These are phyloP conservation scores for Mycena latifolia DNA, from an alignment of 768 basidiomycete genomes.

Conservation along the genomic window DNA sequence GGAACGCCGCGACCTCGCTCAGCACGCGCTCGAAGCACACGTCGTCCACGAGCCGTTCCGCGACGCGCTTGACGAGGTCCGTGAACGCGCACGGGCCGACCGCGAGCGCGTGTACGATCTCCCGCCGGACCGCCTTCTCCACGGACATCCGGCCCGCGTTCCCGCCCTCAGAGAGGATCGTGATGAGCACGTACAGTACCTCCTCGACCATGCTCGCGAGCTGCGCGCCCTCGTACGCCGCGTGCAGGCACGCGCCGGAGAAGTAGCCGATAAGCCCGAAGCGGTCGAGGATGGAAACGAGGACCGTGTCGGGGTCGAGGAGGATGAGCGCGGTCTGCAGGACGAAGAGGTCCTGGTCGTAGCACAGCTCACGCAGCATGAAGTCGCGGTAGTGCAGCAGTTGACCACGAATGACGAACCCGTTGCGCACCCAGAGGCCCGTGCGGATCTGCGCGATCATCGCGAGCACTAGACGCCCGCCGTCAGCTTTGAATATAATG, in stretches of 20 bases:
- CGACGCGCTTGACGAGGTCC: constrained; percentile 90
- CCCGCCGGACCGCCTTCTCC: constrained; percentile 75
- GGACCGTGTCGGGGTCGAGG: constrained; percentile 81
- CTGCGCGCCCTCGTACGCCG: constrained; percentile 76
- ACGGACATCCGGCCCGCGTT: constrained; percentile 79
- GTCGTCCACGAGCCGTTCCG: constrained; percentile 90
- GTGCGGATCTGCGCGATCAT: constrained; percentile 97
- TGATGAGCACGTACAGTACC: constrained; percentile 87
- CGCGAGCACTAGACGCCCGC: constrained; percentile 69
- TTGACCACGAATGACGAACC: constrained; percentile 95
- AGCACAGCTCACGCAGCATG: constrained; percentile 94
- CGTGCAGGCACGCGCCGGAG: constrained; percentile 70
- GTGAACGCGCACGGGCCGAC: constrained; percentile 91
- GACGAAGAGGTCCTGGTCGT: constrained; percentile 93
- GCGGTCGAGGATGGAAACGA: constrained; percentile 91
- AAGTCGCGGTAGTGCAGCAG: constrained; percentile 96
- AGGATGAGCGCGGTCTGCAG: constrained; percentile 87
- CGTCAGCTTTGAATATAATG: constrained; percentile 1
- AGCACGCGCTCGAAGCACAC: constrained; percentile 85
- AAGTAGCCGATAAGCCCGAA: constrained; percentile 89
- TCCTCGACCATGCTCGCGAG: constrained; percentile 93
- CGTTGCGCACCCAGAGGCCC: constrained; percentile 98
- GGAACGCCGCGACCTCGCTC: constrained; percentile 83
- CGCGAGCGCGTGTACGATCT: constrained; percentile 92
- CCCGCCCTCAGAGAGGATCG: constrained; percentile 85